Percentiles rank a stretch among this genome's conserved stretches.
phyloP scores from a whole-genome alignment of 2,329 filamentous ascomycete genomes.

The Cladophialophora yegresii region DNA sequence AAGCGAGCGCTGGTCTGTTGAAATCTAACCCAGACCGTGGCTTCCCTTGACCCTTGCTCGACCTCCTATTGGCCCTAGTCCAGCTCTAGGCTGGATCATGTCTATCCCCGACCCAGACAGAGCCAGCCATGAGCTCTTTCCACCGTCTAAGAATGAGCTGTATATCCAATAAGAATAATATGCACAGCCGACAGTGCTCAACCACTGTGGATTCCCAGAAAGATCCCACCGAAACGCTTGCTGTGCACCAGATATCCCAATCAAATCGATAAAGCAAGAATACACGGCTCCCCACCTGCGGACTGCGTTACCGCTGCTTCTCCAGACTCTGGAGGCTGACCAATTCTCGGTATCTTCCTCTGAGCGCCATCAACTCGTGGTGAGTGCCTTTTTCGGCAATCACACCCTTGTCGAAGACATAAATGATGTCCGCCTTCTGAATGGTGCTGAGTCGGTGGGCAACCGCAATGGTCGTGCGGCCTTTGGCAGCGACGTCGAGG shows the following conservation, averaged over 20 bases:
- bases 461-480: conserved; percentile 87
- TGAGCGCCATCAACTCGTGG: conserved; percentile 61
- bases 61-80: background rate
- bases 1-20: background rate
- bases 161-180: background rate
- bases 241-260: conserved; percentile 6
- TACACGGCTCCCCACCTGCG: background rate
- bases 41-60: background rate
- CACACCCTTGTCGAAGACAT: conserved; percentile 88
- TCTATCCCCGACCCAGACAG: too few species aligned
- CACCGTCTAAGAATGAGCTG: background rate
- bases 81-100: background rate
- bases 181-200: background rate
- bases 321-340: conserved; percentile 78
- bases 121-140: too few species aligned
- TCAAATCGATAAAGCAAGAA: background rate
- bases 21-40: background rate
- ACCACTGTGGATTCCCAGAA: background rate
- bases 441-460: conserved; percentile 91
- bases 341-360: conserved; percentile 72
- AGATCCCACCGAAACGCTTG: background rate
- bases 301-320: conserved; percentile 47
- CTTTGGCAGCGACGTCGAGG: conserved; percentile 78
- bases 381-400: conserved; percentile 86
- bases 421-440: conserved; percentile 91